Evolutionary conservation across 1,284 basidiomycete genomes (phyloP), one percentile per base, ranked within the genome.

Genomic region (Sphagnurus paluster): DNA sequence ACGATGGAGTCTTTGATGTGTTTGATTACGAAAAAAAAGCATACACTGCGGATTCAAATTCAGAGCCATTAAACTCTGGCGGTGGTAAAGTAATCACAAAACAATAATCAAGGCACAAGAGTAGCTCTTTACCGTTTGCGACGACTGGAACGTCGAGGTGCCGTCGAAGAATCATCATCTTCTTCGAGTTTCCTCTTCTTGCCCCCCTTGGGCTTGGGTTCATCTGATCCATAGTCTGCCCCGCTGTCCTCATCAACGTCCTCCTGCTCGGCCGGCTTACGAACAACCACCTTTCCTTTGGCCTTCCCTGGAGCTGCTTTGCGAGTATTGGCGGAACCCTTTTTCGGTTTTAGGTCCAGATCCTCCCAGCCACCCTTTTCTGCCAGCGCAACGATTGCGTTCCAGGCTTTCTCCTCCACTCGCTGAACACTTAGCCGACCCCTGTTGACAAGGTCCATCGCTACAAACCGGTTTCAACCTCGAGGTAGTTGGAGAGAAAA

Each of bases 341-440:
- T 39, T 65, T 66, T 61, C 16, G 56, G 54, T 41, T 63, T 66
- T 11, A 69, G 36, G 41, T 71, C 61, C 42, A 72, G 52, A 1
- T 70, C 71, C 17, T 78, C 76, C 84, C 85, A 88, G 0, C 86
- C 85, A 4, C 94, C 95, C 23, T 74, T 76, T 40, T 81, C 75
- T 0, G 91, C 88, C 40, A 98, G 65, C 37, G 69, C 56, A 8
- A 73, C 63, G 13, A 97, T 77, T 1, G 81, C 79, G 16, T 78
- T 72, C 77, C 85, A 98, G 0, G 92, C 87, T 8, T 65, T 71
- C 47, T 78, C 67, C 21, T 77, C 70, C 1, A 96, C 93, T 2
- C 82, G 80, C 67, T 98, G 93, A 33, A 93, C 87, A 65, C 93
- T 96, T 40, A 98, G 74, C 40, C 96, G 74, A 1, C 94, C 93